phyloP scores from a whole-genome alignment of 371 early-diverging fungal species.

The Capillidium rhysosporum region DNA sequence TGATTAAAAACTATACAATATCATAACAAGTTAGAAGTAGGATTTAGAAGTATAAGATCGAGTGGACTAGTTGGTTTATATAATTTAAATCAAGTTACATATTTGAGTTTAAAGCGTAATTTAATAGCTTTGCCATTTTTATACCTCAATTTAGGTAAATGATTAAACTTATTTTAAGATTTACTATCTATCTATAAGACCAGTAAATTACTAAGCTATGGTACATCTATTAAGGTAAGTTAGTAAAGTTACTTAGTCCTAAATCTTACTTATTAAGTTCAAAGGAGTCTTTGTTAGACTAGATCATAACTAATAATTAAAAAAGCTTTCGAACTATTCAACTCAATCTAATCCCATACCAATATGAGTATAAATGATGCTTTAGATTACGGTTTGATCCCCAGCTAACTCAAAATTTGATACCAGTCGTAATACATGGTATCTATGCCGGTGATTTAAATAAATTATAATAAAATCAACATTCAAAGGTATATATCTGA shows the following conservation, averaged over 20 bases:
- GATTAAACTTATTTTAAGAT: too few relatives aligned
- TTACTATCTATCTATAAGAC: conserved; percentile 35
- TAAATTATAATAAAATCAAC: conserved; percentile 47
- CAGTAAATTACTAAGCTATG: conserved; percentile 63
- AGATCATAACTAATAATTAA: conserved; percentile 19
- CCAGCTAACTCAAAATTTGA: conserved; percentile 38
- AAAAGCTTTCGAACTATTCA: conserved; percentile 17
- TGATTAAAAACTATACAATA: conserved; percentile 56
- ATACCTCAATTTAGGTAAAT: conserved; percentile 25
- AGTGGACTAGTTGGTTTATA: conserved; percentile 43
- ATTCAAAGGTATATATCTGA: conserved; percentile 37
- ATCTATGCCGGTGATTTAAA: conserved; percentile 80
- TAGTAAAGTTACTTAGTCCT: conserved; percentile 21
- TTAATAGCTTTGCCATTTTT: neutral
- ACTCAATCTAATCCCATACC: conserved; percentile 5
- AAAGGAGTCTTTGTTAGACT: conserved; percentile 20
- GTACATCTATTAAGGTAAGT: conserved; percentile 34
- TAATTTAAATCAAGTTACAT: conserved; percentile 54
- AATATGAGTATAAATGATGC: conserved; percentile 62
- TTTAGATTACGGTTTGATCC: conserved; percentile 54
- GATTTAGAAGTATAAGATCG: conserved; percentile 75
- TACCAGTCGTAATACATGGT: conserved; percentile 78
- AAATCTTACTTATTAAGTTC: too few relatives aligned
- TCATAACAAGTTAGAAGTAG: conserved; percentile 41
- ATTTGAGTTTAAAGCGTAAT: too few relatives aligned